Conservation (phyloP, 2,329 filamentous ascomycete genomes). For the Beauveria varroae region DNA sequence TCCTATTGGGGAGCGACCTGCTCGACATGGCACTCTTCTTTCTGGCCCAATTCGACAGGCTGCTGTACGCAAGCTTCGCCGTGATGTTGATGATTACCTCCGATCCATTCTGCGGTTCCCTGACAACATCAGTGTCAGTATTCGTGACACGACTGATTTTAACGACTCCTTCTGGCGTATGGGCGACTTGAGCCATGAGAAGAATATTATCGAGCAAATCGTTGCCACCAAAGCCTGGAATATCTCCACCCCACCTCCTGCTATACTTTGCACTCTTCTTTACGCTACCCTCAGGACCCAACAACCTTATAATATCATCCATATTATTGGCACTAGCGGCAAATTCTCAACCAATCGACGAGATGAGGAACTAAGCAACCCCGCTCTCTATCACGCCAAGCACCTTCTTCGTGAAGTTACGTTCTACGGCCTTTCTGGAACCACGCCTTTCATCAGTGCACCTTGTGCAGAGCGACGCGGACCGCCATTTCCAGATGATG, state of each 20-base stretch:
- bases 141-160: constrained; percentile 9
- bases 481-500: constrained; percentile 30
- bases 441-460: constrained; percentile 34
- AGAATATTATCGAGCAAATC: constrained; percentile 4
- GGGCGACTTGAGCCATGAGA: constrained; percentile 2
- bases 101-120: constrained; percentile 2
- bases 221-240: not conserved
- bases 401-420: constrained; percentile 46
- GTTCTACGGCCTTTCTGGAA: constrained; percentile 46
- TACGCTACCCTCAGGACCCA: constrained; percentile 44
- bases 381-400: constrained; percentile 46
- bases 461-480: constrained; percentile 2
- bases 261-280: constrained; percentile 42
- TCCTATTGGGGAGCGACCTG: not conserved
- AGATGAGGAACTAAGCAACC: constrained; percentile 40
- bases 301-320: constrained; percentile 44
- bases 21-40: not conserved
- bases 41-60: not conserved
- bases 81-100: constrained; percentile 4
- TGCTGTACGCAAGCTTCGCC: constrained; percentile 1
- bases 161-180: constrained; percentile 10
- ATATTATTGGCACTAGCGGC: constrained; percentile 43
- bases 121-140: not conserved
- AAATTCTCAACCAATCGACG: constrained; percentile 41
- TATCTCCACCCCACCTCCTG: constrained; percentile 26